A percentile compares a stretch with the other conserved stretches of the same genome.
Conservation (phyloP, 345 rosid genomes). For the Gossypium anomalum region DNA sequence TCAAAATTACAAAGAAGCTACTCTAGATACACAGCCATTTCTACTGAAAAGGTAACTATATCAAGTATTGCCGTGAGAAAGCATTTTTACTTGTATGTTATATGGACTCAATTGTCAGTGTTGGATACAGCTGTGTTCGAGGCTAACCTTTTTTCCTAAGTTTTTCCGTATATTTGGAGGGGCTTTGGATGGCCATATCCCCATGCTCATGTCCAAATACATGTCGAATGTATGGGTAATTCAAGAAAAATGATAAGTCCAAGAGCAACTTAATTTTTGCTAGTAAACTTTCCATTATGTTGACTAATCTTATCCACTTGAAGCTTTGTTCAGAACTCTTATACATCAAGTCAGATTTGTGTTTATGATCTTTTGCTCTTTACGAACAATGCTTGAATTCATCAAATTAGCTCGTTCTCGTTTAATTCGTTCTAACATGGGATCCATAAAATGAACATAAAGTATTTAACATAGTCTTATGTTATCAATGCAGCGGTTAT, state of each 20-base stretch:
- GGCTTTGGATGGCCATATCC: too few relatives aligned
- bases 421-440: not conserved
- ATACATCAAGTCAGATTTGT: not conserved
- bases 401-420: not conserved
- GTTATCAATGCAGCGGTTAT: not conserved
- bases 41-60: conserved; percentile 58
- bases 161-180: too few relatives aligned
- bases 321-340: not conserved
- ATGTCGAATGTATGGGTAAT: too few relatives aligned
- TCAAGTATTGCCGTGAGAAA: not conserved
- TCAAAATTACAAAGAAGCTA: conserved; percentile 67
- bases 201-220: too few relatives aligned
- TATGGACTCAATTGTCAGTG: not conserved
- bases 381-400: not conserved
- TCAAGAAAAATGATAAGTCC: too few relatives aligned
- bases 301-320: not conserved
- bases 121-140: not conserved
- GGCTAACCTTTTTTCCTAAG: too few relatives aligned
- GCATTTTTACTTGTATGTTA: not conserved
- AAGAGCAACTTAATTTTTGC: too few relatives aligned
- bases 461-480: not conserved
- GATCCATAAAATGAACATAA: not conserved
- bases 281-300: too few relatives aligned
- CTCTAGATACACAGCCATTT: conserved; percentile 68
- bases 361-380: not conserved